Percentiles rank a stretch among this genome's conserved stretches.
These are phyloP conservation scores for Russula sp. DNA, from an alignment of 768 basidiomycete genomes.

Conservation along the genomic window DNA sequence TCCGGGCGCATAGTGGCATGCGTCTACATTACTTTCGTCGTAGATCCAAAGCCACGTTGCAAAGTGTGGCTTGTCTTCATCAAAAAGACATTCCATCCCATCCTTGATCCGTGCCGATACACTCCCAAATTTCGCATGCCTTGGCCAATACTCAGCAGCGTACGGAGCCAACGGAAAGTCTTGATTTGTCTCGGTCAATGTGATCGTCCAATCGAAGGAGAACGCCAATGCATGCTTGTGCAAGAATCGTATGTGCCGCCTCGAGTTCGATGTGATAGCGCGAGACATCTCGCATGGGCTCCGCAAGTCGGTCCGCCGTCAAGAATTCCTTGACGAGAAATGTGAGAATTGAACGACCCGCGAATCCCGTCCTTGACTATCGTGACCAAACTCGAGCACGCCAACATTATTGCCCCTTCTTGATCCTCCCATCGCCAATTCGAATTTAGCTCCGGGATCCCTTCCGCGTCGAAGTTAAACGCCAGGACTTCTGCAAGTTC, in stretches of 20 bases:
- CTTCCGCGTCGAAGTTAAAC: background rate
- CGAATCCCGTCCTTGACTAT: background rate
- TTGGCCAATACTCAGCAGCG: background rate
- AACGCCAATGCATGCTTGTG: background rate
- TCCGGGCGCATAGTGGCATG: background rate
- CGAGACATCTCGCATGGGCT: background rate
- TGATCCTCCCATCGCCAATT: slow-evolving; percentile 3
- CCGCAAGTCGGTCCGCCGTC: background rate
- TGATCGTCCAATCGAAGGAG: background rate
- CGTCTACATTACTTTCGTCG: background rate
- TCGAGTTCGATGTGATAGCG: background rate
- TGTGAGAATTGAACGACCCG: background rate
- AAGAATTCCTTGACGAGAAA: slow-evolving; percentile 5
- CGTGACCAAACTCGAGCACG: background rate
- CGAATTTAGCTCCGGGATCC: background rate
- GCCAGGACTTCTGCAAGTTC: slow-evolving; percentile 3
- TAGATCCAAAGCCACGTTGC: background rate
- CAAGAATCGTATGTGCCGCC: background rate
- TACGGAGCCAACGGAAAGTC: background rate
- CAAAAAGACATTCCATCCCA: background rate
- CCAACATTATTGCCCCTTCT: background rate
- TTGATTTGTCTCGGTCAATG: background rate
- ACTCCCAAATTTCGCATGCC: background rate
- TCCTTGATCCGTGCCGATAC: background rate
- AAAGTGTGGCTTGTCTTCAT: background rate